Evolutionary conservation across 2,329 filamentous ascomycete genomes (phyloP).

Genomic region (Orbilia javanica): DNA sequence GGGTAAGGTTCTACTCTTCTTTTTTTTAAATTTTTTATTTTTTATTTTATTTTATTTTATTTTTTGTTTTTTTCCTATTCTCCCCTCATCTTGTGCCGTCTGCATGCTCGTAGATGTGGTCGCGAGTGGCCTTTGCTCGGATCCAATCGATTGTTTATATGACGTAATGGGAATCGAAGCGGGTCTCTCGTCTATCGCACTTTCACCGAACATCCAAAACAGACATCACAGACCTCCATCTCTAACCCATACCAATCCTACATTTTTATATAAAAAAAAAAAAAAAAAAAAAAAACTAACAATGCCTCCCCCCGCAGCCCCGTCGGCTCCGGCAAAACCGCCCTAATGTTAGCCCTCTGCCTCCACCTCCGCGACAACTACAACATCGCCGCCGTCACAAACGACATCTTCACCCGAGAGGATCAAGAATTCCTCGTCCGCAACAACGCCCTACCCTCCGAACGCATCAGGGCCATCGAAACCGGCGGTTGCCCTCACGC

Average conservation of each 20-base stretch:
- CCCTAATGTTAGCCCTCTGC: constrained; percentile 94
- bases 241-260: too few species aligned
- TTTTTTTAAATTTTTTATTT: neutral
- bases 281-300: neutral
- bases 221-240: too few species aligned
- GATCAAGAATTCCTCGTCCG: constrained; percentile 97
- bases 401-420: constrained; percentile 96
- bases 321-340: constrained; percentile 96
- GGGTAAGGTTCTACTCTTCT: too few species aligned
- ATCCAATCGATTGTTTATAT: constrained; percentile 5
- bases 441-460: constrained; percentile 82
- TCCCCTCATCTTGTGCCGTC: too few species aligned
- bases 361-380: constrained; percentile 81
- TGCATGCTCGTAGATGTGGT: too few species aligned
- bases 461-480: constrained; percentile 93
- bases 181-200: constrained; percentile 4
- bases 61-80: neutral
- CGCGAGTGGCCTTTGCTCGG: too few species aligned
- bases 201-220: constrained; percentile 15
- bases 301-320: constrained; percentile 72
- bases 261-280: too few species aligned
- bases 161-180: constrained; percentile 13
- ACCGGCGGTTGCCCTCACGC: constrained; percentile 97
- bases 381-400: constrained; percentile 94
- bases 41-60: constrained; percentile 5